Evolutionary conservation across 495 filamentous ascomycete species (phyloP).

Genomic region (Trichoderma gamsii): DNA sequence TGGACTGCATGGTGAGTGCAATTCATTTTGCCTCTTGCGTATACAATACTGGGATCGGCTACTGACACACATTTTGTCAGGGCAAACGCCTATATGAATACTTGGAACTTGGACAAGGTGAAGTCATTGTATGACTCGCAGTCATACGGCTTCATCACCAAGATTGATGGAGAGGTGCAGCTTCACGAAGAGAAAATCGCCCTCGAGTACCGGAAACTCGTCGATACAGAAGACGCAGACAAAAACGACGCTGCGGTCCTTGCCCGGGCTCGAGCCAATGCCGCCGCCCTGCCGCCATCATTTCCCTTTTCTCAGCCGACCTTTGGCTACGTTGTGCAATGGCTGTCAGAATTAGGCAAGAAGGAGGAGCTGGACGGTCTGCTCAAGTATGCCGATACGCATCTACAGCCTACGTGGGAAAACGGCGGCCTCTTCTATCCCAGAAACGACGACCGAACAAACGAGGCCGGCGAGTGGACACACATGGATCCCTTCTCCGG

Average conservation of each 20-base stretch:
- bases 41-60: background rate
- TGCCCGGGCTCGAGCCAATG: background rate
- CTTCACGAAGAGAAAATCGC: constrained; percentile 15
- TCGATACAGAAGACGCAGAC: constrained; percentile 10
- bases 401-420: constrained; percentile 27
- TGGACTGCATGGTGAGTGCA: constrained; percentile 27
- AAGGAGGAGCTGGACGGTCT: constrained; percentile 23
- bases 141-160: constrained; percentile 20
- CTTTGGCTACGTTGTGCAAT: constrained; percentile 28
- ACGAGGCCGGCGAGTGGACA: constrained; percentile 26
- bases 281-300: background rate
- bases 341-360: constrained; percentile 29
- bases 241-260: background rate
- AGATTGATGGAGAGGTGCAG: constrained; percentile 20
- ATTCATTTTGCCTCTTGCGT: background rate
- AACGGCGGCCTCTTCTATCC: constrained; percentile 32
- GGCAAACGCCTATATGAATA: constrained; percentile 29
- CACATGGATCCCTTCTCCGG: constrained; percentile 31
- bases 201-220: constrained; percentile 11
- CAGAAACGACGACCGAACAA: constrained; percentile 20
- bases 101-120: constrained; percentile 25
- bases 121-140: constrained; percentile 15
- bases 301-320: constrained; percentile 20
- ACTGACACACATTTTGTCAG: constrained; percentile 13
- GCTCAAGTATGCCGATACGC: constrained; percentile 25